Evolutionary conservation across 129 eudicot genomes (phyloP), one percentile per base, ranked within the genome.

Genomic region (Ambrosia artemisiifolia): DNA sequence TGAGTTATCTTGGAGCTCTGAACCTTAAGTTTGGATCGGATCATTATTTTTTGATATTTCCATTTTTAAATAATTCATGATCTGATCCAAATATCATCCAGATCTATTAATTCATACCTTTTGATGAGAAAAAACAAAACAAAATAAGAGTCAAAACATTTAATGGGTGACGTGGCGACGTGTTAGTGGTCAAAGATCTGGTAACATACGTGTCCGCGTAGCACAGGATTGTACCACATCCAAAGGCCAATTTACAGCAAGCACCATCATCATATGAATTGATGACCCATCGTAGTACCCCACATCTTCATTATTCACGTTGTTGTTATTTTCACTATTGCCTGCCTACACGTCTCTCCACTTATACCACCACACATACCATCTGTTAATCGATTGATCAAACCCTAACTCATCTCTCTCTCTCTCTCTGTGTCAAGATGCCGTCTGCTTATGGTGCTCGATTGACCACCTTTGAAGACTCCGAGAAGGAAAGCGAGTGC

Each of bases 401-500:
- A 67, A 55, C 80, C 73, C 74, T 67, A 74, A 13, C 32, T 57
- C 10, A 40, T 40, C 44, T 40, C 44, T 40, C 44, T 10, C 9
- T 8, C 7, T 8, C 7, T 40, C 44, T 40, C 18, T 57, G 61
- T 50, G 30, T 63, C 63, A 78, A 14, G 13, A 94, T 94, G 99
- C 97, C 99, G 83, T 70, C 99, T 3, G 87, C 81, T 1, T 88
- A 90, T 71, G 99, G 93, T 30, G 87, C 87, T 79, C 96, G 95
- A 20, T 28, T 94, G 73, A 94, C 99, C 46, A 94, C 99, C 32
- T 94, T 94, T 43, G 99, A 94, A 71, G 99, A 94, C 65, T 84
- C 93, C 14, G 99, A 94, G 70, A 94, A 94, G 91, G 99, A 94
- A 81, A 94, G 99, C 79, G 99, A 94, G 93, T 94, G 92, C 65